Percentiles rank a stretch among this genome's conserved stretches.
phyloP scores from a whole-genome alignment of 768 basidiomycete species.

The Tylopilus plumbeoviolaceoides region DNA sequence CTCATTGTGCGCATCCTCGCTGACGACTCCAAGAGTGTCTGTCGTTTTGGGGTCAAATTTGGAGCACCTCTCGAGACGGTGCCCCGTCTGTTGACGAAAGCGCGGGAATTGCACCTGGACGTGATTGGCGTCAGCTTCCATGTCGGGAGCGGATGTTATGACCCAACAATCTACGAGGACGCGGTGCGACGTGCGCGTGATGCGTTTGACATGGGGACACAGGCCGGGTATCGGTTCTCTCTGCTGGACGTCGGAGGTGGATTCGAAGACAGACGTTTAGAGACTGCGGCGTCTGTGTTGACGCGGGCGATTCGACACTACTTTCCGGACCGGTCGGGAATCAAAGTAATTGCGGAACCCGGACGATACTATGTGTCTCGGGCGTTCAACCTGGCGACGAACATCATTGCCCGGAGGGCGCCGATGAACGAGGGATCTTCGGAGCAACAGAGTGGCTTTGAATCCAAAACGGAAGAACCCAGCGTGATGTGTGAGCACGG shows the following conservation, averaged over 20 bases:
- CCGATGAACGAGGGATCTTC: slow-evolving; percentile 37
- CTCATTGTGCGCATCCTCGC: slow-evolving; percentile 93
- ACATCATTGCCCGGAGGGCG: slow-evolving; percentile 87
- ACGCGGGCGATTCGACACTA: slow-evolving; percentile 65
- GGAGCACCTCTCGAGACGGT: slow-evolving; percentile 86
- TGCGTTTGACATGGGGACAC: slow-evolving; percentile 84
- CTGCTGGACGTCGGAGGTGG: slow-evolving; percentile 95
- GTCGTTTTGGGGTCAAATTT: slow-evolving; percentile 92
- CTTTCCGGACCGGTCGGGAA: slow-evolving; percentile 67
- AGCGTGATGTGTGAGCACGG: slow-evolving; percentile 84
- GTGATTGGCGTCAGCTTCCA: slow-evolving; percentile 97
- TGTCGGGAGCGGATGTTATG: slow-evolving; percentile 95
- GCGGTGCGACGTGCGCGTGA: slow-evolving; percentile 78
- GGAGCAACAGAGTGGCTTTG: slow-evolving; percentile 14
- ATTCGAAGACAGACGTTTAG: slow-evolving; percentile 87
- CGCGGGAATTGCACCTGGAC: slow-evolving; percentile 71
- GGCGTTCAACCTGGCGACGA: slow-evolving; percentile 89
- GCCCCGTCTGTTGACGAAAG: slow-evolving; percentile 73
- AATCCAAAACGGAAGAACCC: slow-evolving; percentile 35
- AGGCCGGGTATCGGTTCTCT: slow-evolving; percentile 75
- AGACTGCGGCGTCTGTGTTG: slow-evolving; percentile 69
- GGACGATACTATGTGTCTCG: slow-evolving; percentile 91
- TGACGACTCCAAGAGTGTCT: slow-evolving; percentile 95
- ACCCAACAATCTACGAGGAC: slow-evolving; percentile 84
- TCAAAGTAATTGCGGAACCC: slow-evolving; percentile 92